Evolutionary conservation across 441 rosid species (phyloP), one percentile per base, ranked within the genome.

Genomic region (Syzygium syzygioides): DNA sequence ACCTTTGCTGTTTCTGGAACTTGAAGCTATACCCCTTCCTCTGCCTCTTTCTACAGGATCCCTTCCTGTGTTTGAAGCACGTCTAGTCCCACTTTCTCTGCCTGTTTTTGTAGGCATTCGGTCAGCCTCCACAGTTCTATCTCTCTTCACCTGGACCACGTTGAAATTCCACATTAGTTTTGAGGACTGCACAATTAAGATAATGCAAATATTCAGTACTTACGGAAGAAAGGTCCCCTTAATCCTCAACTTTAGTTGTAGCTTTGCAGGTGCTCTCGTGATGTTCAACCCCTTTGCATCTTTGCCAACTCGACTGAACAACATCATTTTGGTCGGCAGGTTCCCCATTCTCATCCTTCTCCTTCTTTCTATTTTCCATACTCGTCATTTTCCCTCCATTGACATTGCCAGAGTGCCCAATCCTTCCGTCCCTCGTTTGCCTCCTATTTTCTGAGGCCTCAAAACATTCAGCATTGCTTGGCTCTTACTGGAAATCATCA

Each of bases 1-100:
- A 66, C 13, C 45, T 68, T 32, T 9, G 26, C 3, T 32, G 2
- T 68, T 32, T 68, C 14, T 68, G 1, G 45, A 68, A 68, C 25
- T 68, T 9, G 45, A 68, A 34, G 45, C 7, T 18, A 18, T 68
- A 18, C 1, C 0, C 45, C 79, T 18, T 32, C 2, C 37, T 1
- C 6, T 8, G 3, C 76, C 23, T 30, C 12, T 64, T 30, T 64
- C 6, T 30, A 5, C 23, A 15, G 3, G 41, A 30, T 0, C 12
- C 41, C 6, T 17, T 64, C 11, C 76, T 30, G 20, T 20, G 0
- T 2, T 30, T 15, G 37, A 30, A 64, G 0, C 6, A 2, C 0
- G 2, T 34, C 48, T 37, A 37, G 41, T 37, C 41, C 41, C 79
- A 9, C 79, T 34, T 19, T 4, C 48, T 34, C 48, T 4, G 12